Percentiles rank a stretch among this genome's conserved stretches.
Conservation (phyloP, 1,284 basidiomycete genomes). For the Microbotryum scabiosae region DNA sequence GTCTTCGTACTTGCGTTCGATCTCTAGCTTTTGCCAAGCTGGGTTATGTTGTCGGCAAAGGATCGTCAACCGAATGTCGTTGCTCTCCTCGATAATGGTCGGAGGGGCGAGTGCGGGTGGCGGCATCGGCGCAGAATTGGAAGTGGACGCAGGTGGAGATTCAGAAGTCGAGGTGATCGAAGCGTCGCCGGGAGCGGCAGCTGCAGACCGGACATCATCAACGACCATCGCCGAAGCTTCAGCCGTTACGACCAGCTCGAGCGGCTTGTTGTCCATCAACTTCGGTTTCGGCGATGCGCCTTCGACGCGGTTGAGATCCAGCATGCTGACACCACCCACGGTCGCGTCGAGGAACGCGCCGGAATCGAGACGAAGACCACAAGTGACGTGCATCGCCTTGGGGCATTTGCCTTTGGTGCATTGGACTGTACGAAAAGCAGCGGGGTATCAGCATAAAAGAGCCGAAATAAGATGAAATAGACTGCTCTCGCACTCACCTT, state of each 20-base stretch:
- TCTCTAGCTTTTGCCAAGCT: slow-evolving; percentile 62
- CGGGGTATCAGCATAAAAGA: not conserved
- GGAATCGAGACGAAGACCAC: slow-evolving; percentile 56
- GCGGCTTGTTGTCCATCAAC: slow-evolving; percentile 34
- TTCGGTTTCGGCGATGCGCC: slow-evolving; percentile 47
- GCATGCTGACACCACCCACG: slow-evolving; percentile 38
- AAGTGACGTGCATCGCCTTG: slow-evolving; percentile 87
- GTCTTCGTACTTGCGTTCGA: slow-evolving; percentile 50
- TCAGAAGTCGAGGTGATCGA: too few relatives aligned
- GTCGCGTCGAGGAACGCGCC: slow-evolving; percentile 56
- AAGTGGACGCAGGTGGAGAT: not conserved
- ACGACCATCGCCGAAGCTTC: not conserved
- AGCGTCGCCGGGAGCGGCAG: not conserved
- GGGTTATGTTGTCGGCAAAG: slow-evolving; percentile 30
- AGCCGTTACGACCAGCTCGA: slow-evolving; percentile 39
- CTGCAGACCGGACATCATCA: not conserved
- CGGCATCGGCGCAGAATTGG: not conserved
- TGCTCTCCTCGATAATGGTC: slow-evolving; percentile 9
- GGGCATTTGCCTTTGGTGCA: slow-evolving; percentile 47
- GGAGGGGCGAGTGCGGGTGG: not conserved
- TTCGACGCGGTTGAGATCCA: slow-evolving; percentile 4
- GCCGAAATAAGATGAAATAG: not conserved
- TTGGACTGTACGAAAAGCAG: slow-evolving; percentile 28
- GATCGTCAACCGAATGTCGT: slow-evolving; percentile 17
- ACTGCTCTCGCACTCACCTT: slow-evolving; percentile 38